Percentiles rank a stretch among this genome's conserved stretches.
phyloP scores from a whole-genome alignment of 164 flowering plant species.

The Magnolia kwangsiensis region DNA sequence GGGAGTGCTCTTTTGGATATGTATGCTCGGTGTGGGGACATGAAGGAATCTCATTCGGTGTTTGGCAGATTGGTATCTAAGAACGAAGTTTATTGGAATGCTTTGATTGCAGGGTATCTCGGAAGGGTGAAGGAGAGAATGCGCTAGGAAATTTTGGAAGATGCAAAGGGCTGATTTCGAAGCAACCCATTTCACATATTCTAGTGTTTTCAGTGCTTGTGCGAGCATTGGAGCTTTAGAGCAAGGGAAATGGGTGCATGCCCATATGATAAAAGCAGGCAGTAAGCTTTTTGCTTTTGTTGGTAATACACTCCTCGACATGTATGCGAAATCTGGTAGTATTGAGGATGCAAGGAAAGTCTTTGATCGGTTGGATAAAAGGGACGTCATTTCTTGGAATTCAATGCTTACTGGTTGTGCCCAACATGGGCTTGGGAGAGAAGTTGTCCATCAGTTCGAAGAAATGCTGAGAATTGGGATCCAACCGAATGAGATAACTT shows the following conservation, averaged over 20 bases:
- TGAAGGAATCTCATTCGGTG: constrained; percentile 40
- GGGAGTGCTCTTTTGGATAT: constrained; percentile 63
- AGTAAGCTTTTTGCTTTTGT: constrained; percentile 44
- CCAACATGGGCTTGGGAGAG: constrained; percentile 60
- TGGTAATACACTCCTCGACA: constrained; percentile 61
- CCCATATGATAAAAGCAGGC: constrained; percentile 59
- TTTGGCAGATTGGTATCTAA: constrained; percentile 41
- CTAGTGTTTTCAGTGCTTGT: constrained; percentile 52
- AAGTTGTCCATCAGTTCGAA: constrained; percentile 38
- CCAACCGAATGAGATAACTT: constrained; percentile 52
- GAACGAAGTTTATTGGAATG: constrained; percentile 81
- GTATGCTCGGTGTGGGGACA: constrained; percentile 51
- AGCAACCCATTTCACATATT: constrained; percentile 61
- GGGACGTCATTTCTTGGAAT: constrained; percentile 67
- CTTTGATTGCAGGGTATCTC: constrained; percentile 67
- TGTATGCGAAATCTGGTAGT: constrained; percentile 73
- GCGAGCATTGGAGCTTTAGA: constrained; percentile 59
- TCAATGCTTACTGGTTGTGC: constrained; percentile 67
- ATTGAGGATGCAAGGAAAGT: constrained; percentile 56
- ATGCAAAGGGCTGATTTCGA: constrained; percentile 47
- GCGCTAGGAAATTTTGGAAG: constrained; percentile 34
- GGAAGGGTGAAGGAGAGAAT: constrained; percentile 48
- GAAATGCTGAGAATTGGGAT: constrained; percentile 45
- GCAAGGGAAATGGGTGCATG: constrained; percentile 75
- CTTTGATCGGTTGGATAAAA: constrained; percentile 46